These are phyloP conservation scores for Populus tremula DNA, from an alignment of 345 rosid genomes.

Conservation along the genomic window DNA sequence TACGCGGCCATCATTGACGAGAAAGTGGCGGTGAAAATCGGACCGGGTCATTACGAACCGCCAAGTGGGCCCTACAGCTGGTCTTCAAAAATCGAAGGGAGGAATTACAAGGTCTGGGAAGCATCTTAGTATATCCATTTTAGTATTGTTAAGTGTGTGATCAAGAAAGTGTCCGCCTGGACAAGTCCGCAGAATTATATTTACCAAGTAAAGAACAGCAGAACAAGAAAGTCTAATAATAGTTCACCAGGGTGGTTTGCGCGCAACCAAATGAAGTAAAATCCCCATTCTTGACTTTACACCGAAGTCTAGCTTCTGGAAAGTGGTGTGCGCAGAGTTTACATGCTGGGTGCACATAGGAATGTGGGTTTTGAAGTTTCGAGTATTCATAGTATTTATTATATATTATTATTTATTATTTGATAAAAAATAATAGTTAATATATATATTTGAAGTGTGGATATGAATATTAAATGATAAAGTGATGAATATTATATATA, in stretches of 20 bases:
- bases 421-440: no score
- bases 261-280: not conserved
- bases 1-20: constrained; percentile 81
- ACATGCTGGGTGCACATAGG: no score
- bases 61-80: constrained; percentile 50
- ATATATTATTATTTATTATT: no score
- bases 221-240: not conserved
- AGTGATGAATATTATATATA: no score
- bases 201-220: not conserved
- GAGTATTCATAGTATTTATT: no score
- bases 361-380: no score
- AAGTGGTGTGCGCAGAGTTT: no score
- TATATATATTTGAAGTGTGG: no score
- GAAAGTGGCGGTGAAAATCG: constrained; percentile 82
- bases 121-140: constrained; percentile 35
- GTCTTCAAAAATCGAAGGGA: constrained; percentile 67
- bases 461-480: no score
- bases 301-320: no score
- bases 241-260: not conserved
- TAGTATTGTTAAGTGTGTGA: not conserved
- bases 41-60: constrained; percentile 88
- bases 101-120: constrained; percentile 92
- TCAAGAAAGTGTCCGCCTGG: not conserved
- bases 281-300: not conserved
- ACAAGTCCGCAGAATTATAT: not conserved